phyloP scores from a whole-genome alignment of 169 alveolate genomes.

The Plasmodium malariae region DNA sequence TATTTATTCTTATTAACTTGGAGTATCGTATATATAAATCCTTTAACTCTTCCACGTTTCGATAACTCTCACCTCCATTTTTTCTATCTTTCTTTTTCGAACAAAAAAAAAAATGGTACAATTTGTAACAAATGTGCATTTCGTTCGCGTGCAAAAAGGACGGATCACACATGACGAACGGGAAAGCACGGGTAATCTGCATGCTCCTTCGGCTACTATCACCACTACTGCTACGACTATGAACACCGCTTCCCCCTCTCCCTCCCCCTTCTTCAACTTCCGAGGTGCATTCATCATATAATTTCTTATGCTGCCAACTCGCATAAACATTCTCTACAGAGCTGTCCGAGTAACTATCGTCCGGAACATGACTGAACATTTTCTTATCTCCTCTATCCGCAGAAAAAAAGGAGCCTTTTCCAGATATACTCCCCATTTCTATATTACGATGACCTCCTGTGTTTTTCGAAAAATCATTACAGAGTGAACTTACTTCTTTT shows the following conservation, averaged over 20 bases:
- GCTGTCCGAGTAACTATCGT: constrained; percentile 36
- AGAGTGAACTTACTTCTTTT: neutral
- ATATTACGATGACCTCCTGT: neutral
- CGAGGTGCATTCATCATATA: neutral
- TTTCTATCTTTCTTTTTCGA: neutral
- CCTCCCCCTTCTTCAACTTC: neutral
- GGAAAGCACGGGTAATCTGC: neutral
- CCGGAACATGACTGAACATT: neutral
- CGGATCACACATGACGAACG: constrained; percentile 2
- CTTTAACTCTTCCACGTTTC: neutral
- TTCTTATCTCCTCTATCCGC: no score
- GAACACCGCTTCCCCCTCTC: neutral
- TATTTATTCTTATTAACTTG: constrained; percentile 25
- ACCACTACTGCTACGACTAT: neutral
- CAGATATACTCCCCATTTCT: no score
- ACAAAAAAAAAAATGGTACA: constrained; percentile 19
- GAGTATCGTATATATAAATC: constrained; percentile 30
- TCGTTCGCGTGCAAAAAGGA: neutral
- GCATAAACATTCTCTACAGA: constrained; percentile 14
- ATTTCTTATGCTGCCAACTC: neutral
- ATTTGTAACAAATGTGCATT: neutral
- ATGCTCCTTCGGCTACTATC: neutral
- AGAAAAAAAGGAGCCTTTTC: no score
- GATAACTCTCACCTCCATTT: neutral
- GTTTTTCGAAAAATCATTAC: constrained; percentile 10